Evolutionary conservation across 352 stramenopile genomes (phyloP).

Genomic region (Halophytophthora batemanensis): DNA sequence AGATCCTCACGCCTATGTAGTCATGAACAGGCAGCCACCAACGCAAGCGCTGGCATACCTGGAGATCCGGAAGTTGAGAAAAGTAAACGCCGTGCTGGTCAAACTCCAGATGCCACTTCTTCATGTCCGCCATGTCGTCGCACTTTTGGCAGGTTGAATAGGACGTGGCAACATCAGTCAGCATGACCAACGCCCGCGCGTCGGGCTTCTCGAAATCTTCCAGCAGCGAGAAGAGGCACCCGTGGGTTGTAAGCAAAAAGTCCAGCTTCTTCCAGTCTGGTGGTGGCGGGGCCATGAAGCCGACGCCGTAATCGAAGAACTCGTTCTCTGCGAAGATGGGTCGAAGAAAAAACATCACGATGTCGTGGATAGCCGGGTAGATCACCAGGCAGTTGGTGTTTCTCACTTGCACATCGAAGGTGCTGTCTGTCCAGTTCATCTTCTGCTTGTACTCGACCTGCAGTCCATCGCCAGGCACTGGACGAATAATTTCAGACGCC

Average conservation of each 20-base stretch:
- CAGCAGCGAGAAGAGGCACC: constrained; percentile 78
- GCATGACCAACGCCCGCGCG: constrained; percentile 68
- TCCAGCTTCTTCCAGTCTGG: constrained; percentile 83
- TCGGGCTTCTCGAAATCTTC: constrained; percentile 74
- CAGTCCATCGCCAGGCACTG: constrained; percentile 60
- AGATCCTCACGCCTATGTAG: not conserved
- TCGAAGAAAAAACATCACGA: constrained; percentile 59
- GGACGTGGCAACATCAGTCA: constrained; percentile 61
- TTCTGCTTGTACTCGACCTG: constrained; percentile 82
- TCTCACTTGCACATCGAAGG: constrained; percentile 63
- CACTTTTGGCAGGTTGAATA: constrained; percentile 69
- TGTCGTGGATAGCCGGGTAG: constrained; percentile 61
- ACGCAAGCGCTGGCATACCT: constrained; percentile 32
- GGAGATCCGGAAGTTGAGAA: constrained; percentile 78
- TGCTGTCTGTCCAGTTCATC: constrained; percentile 70
- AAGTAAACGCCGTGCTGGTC: constrained; percentile 84
- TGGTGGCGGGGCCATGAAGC: constrained; percentile 57
- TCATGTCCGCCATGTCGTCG: constrained; percentile 53
- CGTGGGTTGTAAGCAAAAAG: constrained; percentile 56
- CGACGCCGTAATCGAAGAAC: constrained; percentile 60
- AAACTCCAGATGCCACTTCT: constrained; percentile 78
- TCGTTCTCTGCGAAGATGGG: constrained; percentile 43
- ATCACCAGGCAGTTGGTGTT: constrained; percentile 82
- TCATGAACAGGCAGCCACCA: not conserved
- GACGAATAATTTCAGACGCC: constrained; percentile 67